Evolutionary conservation across 768 basidiomycete genomes (phyloP), one percentile per base, ranked within the genome.

Genomic region (Sistotremastrum niveocremeum): DNA sequence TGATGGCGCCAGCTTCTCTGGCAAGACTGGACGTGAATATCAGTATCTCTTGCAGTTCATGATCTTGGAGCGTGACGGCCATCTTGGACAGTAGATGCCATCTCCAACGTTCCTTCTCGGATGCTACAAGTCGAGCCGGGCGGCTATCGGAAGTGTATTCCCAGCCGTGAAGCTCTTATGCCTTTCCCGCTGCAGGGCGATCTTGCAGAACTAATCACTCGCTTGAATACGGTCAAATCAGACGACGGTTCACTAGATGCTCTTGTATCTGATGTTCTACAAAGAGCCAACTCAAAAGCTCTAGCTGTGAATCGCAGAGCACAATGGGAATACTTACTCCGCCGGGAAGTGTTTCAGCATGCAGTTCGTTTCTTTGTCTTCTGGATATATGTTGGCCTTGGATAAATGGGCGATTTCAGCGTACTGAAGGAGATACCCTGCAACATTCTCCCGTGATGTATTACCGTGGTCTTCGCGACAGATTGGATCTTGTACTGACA

Each of bases 301-400:
- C 38, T 44, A 8, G 36, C 66, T 3, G 85, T 86, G 42, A 80
- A 74, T 49, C 64, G 72, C 48, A 81, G 76, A 59, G 75, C 72
- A 40, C 76, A 77, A 53, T 88, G 86, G 85, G 86, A 88, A 56
- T 74, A 74, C 51, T 62, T 79, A 36, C 62, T 87, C 34, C 76
- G 74, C 65, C 75, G 75, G 51, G 82, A 84, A 55, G 70, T 87
- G 39, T 82, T 84, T 56, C 64, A 65, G 41, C 67, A 84, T 50
- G 83, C 84, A 43, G 86, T 87, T 54, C 55, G 77, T 73, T 32
- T 39, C 36, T 11, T 10, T 43, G 46, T 36, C n/a, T 28, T 10
- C 20, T 8, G 10, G 30, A 4, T 32, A 30, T 40, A 4, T 42
- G 20, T 34, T n/a, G 41, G 44, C 7, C 28, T 9, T 20, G 31